phyloP scores from a whole-genome alignment of 139 green algal genomes.

The Deuterostichococcus epilithicus region DNA sequence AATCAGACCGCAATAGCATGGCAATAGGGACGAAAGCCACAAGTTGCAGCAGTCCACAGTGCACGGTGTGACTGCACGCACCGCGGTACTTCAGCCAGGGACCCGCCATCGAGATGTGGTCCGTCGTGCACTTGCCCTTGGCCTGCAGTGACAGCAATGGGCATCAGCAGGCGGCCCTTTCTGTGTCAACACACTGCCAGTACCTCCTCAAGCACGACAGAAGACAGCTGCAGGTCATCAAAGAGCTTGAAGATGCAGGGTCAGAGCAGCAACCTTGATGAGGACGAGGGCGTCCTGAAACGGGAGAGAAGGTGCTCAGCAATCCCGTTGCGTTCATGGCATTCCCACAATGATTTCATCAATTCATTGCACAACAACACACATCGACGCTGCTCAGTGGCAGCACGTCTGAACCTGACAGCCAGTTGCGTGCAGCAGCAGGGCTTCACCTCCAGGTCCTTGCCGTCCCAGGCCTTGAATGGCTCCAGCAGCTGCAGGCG shows the following conservation, averaged over 20 bases:
- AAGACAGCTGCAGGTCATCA: too few species aligned
- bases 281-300: conserved; percentile 18
- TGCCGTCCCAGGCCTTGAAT: conserved; percentile 78
- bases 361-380: too few species aligned
- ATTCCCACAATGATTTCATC: background rate
- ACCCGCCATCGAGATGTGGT: conserved; percentile 97
- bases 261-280: conserved; percentile 59
- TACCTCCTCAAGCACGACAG: too few species aligned
- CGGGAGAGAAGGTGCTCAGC: background rate
- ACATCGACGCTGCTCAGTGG: too few species aligned
- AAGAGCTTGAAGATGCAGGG: too few species aligned
- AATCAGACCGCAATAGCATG: too few species aligned
- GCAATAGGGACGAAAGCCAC: too few species aligned
- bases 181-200: too few species aligned
- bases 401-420: too few species aligned
- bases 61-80: too few species aligned
- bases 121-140: conserved; percentile 97
- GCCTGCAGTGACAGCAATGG: conserved; percentile 65
- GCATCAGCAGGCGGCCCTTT: too few species aligned
- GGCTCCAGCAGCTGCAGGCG: conserved; percentile 88
- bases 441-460: conserved; percentile 52
- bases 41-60: too few species aligned
- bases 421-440: background rate
- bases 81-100: conserved; percentile 97
- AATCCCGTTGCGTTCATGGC: background rate